Base-by-base conservation (phyloP, 2,329 filamentous ascomycete species). In the Clarireedia sp. region DNA sequence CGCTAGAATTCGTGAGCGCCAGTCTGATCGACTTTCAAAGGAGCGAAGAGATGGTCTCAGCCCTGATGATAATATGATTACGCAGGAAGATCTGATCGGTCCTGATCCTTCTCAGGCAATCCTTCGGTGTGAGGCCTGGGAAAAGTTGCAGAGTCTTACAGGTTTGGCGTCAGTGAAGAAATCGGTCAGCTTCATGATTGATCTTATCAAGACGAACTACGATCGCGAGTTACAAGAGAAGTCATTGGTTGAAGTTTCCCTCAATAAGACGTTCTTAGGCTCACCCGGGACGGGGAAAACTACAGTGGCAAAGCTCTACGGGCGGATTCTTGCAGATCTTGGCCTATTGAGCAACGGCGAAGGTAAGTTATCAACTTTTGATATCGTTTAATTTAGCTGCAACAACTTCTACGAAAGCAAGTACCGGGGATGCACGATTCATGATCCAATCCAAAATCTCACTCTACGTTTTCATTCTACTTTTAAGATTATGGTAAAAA, bases 231-330 rank as follows among this genome's bases (percentile, higher is more conserved):
- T 90, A 0, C 62, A 72, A 0, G 86, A 89, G 61, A 71, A 85
- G 64, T 75, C 77, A 0, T 66, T 76, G 0, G 71, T 90, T 0
- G 70, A 83, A 52, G 82, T 81, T 51, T 81, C 77, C 0, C 72
- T 90, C 0, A 90, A 90, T 66, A 74, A 77, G 7, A 80, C 89
- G 1, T 89, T 91, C 54, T 65, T 90, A 0, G 87, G 87, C 0
- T 79, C 76, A 1, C 87, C 88, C 0, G 87, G 88, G 0, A 91
- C 87, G 0, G 87, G 87, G 0, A 91, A 90, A 63, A 90, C 87
- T 0, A 84, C 85, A 0, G 82, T 91, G 0, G 88, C 85, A 0
- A 89, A 87, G 65, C 69, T 89, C 0, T 90, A 90, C 60, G 87
- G 84, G 0, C 70, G 76, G 40, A 84, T 91, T 2, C 72, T 91